Evolutionary conservation across 306 rosid species (phyloP), one percentile per base, ranked within the genome.

Genomic region (Abrus pulchellus): DNA sequence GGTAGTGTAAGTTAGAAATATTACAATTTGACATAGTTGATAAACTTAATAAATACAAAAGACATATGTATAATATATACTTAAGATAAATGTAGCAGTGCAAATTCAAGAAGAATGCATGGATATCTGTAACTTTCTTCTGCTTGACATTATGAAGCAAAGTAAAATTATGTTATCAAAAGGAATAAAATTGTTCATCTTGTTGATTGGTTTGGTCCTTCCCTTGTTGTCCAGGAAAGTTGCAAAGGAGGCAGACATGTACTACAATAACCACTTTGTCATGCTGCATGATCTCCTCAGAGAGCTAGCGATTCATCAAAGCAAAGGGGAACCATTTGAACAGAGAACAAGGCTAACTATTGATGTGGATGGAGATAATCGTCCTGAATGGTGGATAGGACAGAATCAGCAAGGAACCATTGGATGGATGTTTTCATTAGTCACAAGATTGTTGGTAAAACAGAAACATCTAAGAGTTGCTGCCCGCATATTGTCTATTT

Each of bases 251-350:
- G 10, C 59, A 9, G 92, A 87, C 41, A 86, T 59, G 63, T 90
- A 83, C 75, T 89, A 92, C 80, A 85, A 41, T 49, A 88, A 90
- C 78, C 89, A 89, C 86, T 89, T 85, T 5, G 81, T 86, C 40
- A 74, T 78, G 68, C 88, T 86, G 72, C 92, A 90, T 79, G 92
- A 88, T 78, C 80, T 89, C 52, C 92, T 90, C 28, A 90, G 94
- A 74, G 94, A 92, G 69, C 86, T 92, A 7, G 97, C 96, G 0
- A 84, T 87, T 54, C 81, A 52, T 48, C 80, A 69, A 72, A 68
- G 82, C 75, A 67, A 32, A 49, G 34, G 30, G 71, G 71, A 69
- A 3, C 76, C 87, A 6, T 47, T 83, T 33, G 85, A 85, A 76
- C 74, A 66, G 54, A 85, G 88, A 79, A 44, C 48, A 72, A 89